phyloP scores from a whole-genome alignment of 2,329 filamentous ascomycete genomes.

The Trichoderma koningii region DNA sequence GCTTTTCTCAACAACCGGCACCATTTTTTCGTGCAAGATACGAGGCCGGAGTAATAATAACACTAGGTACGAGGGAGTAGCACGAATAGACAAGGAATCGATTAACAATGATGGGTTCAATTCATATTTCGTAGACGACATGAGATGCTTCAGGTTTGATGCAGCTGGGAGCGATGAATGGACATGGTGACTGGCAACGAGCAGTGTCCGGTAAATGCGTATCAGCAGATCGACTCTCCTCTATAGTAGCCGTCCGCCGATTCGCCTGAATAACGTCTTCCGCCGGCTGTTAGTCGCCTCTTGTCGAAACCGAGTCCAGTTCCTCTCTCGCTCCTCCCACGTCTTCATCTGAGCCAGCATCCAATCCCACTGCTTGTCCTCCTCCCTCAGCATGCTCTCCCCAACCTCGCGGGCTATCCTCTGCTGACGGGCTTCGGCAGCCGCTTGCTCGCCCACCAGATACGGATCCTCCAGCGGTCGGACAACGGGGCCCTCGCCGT shows the following conservation, averaged over 20 bases:
- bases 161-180: no score
- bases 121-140: no score
- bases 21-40: no score
- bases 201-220: not conserved
- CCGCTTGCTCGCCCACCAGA: conserved; percentile 67
- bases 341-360: conserved; percentile 54
- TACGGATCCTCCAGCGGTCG: conserved; percentile 67
- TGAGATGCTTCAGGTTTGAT: no score
- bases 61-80: no score
- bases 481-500: conserved; percentile 31
- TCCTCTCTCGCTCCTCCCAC: conserved; percentile 53
- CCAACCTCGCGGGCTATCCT: conserved; percentile 58
- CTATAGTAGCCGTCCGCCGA: conserved; percentile 39
- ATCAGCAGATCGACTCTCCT: not conserved
- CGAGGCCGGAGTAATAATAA: no score
- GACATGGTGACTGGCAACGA: not conserved
- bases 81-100: no score
- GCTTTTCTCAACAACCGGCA: no score
- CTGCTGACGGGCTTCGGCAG: conserved; percentile 57
- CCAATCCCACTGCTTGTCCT: conserved; percentile 64
- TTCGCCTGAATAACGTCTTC: conserved; percentile 46
- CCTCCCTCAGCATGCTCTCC: conserved; percentile 56
- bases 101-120: no score
- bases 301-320: conserved; percentile 48
- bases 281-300: conserved; percentile 42